A percentile compares a stretch with the other conserved stretches of the same genome.
Evolutionary conservation across 148 eudicot species (phyloP).

Genomic region (Rhododendron mucronatum): DNA sequence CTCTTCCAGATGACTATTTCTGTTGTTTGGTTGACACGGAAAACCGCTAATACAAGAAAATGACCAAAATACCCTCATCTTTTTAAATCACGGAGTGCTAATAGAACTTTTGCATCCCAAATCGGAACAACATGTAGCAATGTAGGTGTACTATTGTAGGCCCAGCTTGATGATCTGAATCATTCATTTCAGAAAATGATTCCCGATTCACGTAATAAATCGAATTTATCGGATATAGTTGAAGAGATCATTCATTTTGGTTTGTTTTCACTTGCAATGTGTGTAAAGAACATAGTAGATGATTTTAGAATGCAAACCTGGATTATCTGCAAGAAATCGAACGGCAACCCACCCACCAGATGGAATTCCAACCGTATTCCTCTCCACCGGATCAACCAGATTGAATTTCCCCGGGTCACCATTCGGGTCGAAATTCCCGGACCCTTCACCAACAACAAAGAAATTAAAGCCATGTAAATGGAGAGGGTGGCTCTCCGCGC

Average conservation of each 20-base stretch:
- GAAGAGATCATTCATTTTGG: too few species aligned
- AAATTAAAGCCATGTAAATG: slow-evolving; percentile 1
- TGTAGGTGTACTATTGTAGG: background rate
- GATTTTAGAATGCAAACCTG: background rate
- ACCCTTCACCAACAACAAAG: slow-evolving; percentile 10
- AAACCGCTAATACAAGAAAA: too few species aligned
- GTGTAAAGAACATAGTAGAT: background rate
- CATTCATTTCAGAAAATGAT: background rate
- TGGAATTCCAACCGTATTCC: slow-evolving; percentile 4
- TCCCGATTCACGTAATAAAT: background rate
- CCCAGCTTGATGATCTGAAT: background rate
- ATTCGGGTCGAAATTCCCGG: background rate
- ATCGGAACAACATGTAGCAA: background rate
- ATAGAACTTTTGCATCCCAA: background rate
- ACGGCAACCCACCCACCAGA: slow-evolving; percentile 13
- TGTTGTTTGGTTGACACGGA: too few species aligned
- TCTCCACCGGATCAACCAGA: slow-evolving; percentile 9
- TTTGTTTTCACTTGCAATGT: too few species aligned
- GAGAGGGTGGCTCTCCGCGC: slow-evolving; percentile 10
- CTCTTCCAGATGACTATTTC: too few species aligned
- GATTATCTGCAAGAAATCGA: slow-evolving; percentile 10
- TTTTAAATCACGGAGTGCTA: too few species aligned
- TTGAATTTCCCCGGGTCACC: background rate
- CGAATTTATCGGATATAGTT: too few species aligned
- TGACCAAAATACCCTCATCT: too few species aligned